phyloP scores from a whole-genome alignment of 75 land plant genomes.

The Adiantum capillusveneris region DNA sequence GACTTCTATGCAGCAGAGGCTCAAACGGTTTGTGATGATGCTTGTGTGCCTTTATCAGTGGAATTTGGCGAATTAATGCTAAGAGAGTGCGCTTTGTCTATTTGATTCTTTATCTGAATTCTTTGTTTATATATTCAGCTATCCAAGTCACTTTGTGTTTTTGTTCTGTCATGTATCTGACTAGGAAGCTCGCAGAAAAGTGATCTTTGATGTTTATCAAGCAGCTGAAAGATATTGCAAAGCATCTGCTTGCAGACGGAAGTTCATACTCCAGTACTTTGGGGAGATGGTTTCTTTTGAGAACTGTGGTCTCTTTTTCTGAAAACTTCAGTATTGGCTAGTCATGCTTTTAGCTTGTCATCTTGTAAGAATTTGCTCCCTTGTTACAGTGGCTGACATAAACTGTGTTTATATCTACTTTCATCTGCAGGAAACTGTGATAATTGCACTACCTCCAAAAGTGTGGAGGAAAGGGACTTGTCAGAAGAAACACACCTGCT shows the following conservation, averaged over 20 bases:
- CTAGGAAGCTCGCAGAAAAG: conserved; percentile 52
- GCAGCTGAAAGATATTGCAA: conserved; percentile 66
- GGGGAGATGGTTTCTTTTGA: conserved; percentile 40
- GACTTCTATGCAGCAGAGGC: conserved; percentile 60
- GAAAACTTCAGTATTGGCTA: neutral
- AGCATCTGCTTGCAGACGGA: conserved; percentile 54
- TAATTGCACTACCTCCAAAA: conserved; percentile 42
- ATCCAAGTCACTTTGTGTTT: neutral
- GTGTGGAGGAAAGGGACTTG: conserved; percentile 38
- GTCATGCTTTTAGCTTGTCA: neutral
- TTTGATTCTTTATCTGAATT: neutral
- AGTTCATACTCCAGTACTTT: conserved; percentile 60
- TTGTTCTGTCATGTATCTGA: too few species aligned
- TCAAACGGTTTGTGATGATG: conserved; percentile 31
- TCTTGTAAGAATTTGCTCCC: neutral
- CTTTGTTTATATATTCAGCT: too few species aligned
- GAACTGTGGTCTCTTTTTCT: conserved; percentile 46
- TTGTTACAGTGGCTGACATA: too few species aligned
- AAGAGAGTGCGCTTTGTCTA: conserved; percentile 1
- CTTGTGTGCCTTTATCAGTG: neutral
- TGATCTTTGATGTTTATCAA: conserved; percentile 51
- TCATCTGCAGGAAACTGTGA: conserved; percentile 72
- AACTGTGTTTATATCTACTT: too few species aligned
- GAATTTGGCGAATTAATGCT: neutral
- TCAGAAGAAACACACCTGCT: conserved; percentile 51